Base-by-base conservation (phyloP, 2,329 filamentous ascomycete genomes). In the Calycina marina region DNA sequence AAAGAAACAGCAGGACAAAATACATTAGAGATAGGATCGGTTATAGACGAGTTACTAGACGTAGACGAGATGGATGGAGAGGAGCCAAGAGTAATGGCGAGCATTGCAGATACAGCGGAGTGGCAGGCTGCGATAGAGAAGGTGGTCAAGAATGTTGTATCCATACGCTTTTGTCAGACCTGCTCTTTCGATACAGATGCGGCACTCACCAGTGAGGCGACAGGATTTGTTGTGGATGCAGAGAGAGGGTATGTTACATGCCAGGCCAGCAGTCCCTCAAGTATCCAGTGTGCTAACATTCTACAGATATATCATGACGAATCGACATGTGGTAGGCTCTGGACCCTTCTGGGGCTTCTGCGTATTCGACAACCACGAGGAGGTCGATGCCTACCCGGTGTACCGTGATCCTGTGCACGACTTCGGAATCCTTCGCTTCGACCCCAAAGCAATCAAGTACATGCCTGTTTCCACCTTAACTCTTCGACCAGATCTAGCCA, bases 401-500 rank as follows among this genome's bases (percentile, higher is more conserved):
- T 98, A 98, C 60, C 84, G 90, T 50, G 90, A 98, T 51, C 92
- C 90, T 11, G 88, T 98, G 16, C 90, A 98, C 64, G 90, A 98
- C 57, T 98, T 98, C 49, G 90, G 90, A 40, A 92, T 98, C 47
- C 71, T 98, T 31, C 77, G 90, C 51, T 98, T 98, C 61, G 83
- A 98, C 48, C 90, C 90, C 24, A 84, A 84, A 52, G 79, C 79
- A 6, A 93, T 98, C 62, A 93, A 93, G 55, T 96, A 98, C 58
- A 93, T 98, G 85, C 77, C 81, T 6, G 69, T 98, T 14, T 72
- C 76, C 22, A 77, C 84, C 28, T 65, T 98, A 30, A 66, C 75
- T 38, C 64, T 98, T 32, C 72, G 83, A 39, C 90, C 90, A 2
- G 85, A 93, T 45, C 72, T 84, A 35, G 90, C 90, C 20, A 75